Evolutionary conservation across 768 basidiomycete genomes (phyloP), one percentile per base, ranked within the genome.

Genomic region (Leucosporidium scottii): DNA sequence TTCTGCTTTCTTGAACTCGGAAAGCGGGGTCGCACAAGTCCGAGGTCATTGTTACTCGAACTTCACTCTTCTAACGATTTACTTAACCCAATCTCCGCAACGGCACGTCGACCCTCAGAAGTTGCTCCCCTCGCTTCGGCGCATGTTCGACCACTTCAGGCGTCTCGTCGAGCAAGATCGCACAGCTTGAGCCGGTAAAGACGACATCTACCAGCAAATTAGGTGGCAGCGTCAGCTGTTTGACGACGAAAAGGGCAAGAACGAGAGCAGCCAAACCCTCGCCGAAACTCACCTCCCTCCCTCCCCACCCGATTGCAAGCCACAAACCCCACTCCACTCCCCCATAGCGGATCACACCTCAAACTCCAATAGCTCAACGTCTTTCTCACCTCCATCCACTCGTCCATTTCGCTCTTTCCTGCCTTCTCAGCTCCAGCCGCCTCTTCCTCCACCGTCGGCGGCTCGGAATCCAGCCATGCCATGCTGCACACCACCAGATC

Each of bases 161-260:
- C 28, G 47, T n/a, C 7, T 69, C 57, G 8, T 47, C 64, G 4
- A 75, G 62, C 34, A 51, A 13, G 12, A 73, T 48, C 3, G 59
- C 59, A 36, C 71, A 73, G 49, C 71, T 73, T 5, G 69, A 69
- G 1, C 75, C 75, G 8, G 75, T 74, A 48, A 75, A 75, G 7
- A 59, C 54, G 1, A 61, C 65, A 3, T 66, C 69, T 71, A 56
- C 34, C 10, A 34, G 1, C 10, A 1, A 6, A 36, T 47, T 6
- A n/a, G n/a, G 21, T 49, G 18, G 50, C 57, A 15, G 18, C 10
- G 1, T 6, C 6, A 5, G 5, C 28, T 28, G 12, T 15, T 9
- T 4, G n/a, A 27, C 8, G 4, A 4, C 21, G 23, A 8, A 10
- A 21, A 21, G 34, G 0, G 27, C 15, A 13, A 27, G 30, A 39